A percentile compares a stretch with the other conserved stretches of the same genome.
Conservation (phyloP, 1,284 basidiomycete species). For the Ganoderma resinaceum region DNA sequence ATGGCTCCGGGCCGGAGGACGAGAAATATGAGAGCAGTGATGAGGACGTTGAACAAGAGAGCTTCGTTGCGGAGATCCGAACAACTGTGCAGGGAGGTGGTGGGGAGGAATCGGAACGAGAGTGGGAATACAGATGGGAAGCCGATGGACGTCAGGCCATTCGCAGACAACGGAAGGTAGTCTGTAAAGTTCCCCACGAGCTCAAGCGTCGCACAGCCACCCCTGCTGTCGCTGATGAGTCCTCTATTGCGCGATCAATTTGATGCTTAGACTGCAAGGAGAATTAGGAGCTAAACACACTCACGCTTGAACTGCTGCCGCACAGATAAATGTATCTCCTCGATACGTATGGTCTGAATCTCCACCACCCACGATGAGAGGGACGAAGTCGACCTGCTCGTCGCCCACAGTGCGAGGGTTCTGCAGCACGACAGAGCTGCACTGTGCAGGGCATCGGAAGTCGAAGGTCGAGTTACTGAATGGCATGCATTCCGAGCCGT, state of each 20-base stretch:
- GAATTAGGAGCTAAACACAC: conserved; percentile 36
- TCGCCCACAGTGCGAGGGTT: conserved; percentile 83
- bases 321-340: conserved; percentile 87
- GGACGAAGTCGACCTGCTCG: conserved; percentile 68
- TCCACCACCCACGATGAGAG: conserved; percentile 86
- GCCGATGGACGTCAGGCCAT: conserved; percentile 75
- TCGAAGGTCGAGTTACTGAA: conserved; percentile 69
- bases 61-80: conserved; percentile 73
- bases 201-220: conserved; percentile 80
- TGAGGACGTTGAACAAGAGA: conserved; percentile 73
- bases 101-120: conserved; percentile 54
- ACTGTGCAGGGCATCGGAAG: conserved; percentile 86
- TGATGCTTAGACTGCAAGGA: not conserved
- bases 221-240: conserved; percentile 64
- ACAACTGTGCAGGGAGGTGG: conserved; percentile 63
- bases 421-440: conserved; percentile 69
- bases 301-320: conserved; percentile 85
- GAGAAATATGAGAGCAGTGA: conserved; percentile 73
- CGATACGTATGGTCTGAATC: conserved; percentile 75
- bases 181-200: conserved; percentile 76
- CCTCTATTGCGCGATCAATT: conserved; percentile 57
- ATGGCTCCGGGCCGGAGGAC: conserved; percentile 78
- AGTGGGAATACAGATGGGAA: conserved; percentile 81
- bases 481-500: conserved; percentile 74
- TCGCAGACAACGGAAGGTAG: conserved; percentile 63